These are phyloP conservation scores for Mucor mucedo DNA, from an alignment of 371 early-diverging fungal species.

Conservation along the genomic window DNA sequence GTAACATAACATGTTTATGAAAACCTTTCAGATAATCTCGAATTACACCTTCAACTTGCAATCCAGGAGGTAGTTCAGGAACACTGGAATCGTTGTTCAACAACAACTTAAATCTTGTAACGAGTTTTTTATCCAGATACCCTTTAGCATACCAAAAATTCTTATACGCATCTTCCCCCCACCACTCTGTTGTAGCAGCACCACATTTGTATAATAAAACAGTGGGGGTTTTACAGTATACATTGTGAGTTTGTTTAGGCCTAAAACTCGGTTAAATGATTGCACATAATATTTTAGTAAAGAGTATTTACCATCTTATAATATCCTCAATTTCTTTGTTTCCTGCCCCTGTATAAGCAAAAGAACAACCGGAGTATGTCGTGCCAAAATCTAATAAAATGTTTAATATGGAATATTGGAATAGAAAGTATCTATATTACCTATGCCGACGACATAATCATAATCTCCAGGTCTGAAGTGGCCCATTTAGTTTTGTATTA, in stretches of 20 bases:
- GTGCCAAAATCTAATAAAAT: conserved; percentile 58
- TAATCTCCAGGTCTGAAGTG: neutral
- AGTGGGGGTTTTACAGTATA: conserved; percentile 55
- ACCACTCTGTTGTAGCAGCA: conserved; percentile 43
- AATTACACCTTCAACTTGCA: conserved; percentile 40
- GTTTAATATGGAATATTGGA: neutral
- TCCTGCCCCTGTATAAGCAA: conserved; percentile 49
- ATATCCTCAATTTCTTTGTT: conserved; percentile 55
- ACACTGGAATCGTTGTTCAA: conserved; percentile 43
- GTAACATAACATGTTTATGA: conserved; percentile 42
- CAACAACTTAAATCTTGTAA: conserved; percentile 50
- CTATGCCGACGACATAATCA: conserved; percentile 1
- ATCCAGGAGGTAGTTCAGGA: conserved; percentile 35
- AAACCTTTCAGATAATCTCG: conserved; percentile 52
- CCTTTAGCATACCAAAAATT: conserved; percentile 32
- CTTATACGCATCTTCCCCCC: conserved; percentile 54
- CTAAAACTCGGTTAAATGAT: conserved; percentile 16
- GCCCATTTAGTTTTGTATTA: neutral
- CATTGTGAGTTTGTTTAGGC: conserved; percentile 45
- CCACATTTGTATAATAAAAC: conserved; percentile 45
- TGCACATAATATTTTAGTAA: neutral
- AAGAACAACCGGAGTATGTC: conserved; percentile 58
- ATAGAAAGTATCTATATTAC: neutral
- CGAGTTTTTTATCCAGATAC: conserved; percentile 39
- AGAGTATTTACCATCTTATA: conserved; percentile 39